Conservation (phyloP, 805 yeast species). For the Starmerella apis region DNA sequence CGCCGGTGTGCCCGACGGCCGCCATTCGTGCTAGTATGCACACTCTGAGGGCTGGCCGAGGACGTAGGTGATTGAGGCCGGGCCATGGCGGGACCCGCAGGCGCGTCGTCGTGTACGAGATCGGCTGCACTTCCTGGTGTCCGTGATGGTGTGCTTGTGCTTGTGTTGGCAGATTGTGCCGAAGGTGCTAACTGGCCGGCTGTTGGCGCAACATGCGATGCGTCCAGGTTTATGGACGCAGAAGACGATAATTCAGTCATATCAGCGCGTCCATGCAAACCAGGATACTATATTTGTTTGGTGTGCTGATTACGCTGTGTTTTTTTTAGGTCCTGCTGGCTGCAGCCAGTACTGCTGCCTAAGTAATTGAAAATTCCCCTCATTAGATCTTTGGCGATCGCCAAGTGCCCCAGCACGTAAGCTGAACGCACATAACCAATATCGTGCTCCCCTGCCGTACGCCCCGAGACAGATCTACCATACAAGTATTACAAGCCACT, state of each 20-base stretch:
- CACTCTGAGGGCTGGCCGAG: conserved; percentile 3
- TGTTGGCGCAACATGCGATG: background rate
- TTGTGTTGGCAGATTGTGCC: background rate
- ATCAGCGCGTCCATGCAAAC: background rate
- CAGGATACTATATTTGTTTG: background rate
- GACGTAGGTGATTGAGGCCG: no score
- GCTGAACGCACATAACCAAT: conserved; percentile 4
- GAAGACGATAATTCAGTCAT: conserved; percentile 2
- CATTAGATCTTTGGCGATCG: conserved; percentile 6
- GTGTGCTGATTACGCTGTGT: background rate
- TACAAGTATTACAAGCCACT: no score
- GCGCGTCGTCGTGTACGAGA: no score
- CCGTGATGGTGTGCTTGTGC: no score
- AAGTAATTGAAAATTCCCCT: conserved; percentile 7
- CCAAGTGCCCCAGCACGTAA: conserved; percentile 4
- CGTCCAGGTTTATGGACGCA: conserved; percentile 5
- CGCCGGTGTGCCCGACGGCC: conserved; percentile 21
- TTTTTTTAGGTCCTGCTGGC: background rate
- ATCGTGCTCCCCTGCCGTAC: conserved; percentile 1
- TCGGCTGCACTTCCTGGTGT: no score
- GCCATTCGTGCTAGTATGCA: background rate
- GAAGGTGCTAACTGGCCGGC: background rate
- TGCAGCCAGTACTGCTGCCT: conserved; percentile 7
- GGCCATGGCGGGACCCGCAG: no score
- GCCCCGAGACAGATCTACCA: no score